Conservation (phyloP, 768 basidiomycete genomes). For the Solioccasus polychromus region DNA sequence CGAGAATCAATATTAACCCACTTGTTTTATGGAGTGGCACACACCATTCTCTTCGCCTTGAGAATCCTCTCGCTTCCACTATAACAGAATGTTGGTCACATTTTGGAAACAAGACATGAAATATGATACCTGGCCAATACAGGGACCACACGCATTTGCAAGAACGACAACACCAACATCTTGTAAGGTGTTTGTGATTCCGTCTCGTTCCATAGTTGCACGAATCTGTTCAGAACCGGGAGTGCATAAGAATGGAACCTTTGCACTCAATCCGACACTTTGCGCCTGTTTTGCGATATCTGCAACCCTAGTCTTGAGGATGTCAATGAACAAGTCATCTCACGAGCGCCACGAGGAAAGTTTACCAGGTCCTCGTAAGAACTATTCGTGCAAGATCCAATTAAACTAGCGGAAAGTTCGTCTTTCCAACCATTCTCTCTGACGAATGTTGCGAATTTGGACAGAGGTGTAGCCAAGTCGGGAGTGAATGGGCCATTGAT, state of each 20-base stretch:
- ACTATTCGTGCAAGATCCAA: conserved; percentile 99
- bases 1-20: no score
- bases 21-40: conserved; percentile 15
- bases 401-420: conserved; percentile 84
- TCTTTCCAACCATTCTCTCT: conserved; percentile 91
- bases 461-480: conserved; percentile 91
- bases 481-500: conserved; percentile 98
- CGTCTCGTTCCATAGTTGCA: conserved; percentile 95
- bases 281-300: conserved; percentile 89
- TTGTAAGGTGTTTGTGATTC: conserved; percentile 76
- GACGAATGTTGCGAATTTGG: conserved; percentile 79
- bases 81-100: conserved; percentile 7
- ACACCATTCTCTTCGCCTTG: conserved; percentile 88
- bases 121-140: conserved; percentile 89
- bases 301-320: conserved; percentile 77
- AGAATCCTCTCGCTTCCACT: conserved; percentile 94
- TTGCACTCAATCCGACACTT: conserved; percentile 72
- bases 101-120: not conserved
- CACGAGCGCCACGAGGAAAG: not conserved
- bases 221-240: conserved; percentile 95
- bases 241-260: conserved; percentile 85
- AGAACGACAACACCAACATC: conserved; percentile 92
- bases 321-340: conserved; percentile 1
- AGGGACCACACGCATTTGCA: conserved; percentile 98
- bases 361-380: conserved; percentile 93